phyloP scores from a whole-genome alignment of 2,329 filamentous ascomycete species.

The Camillea tinctor region DNA sequence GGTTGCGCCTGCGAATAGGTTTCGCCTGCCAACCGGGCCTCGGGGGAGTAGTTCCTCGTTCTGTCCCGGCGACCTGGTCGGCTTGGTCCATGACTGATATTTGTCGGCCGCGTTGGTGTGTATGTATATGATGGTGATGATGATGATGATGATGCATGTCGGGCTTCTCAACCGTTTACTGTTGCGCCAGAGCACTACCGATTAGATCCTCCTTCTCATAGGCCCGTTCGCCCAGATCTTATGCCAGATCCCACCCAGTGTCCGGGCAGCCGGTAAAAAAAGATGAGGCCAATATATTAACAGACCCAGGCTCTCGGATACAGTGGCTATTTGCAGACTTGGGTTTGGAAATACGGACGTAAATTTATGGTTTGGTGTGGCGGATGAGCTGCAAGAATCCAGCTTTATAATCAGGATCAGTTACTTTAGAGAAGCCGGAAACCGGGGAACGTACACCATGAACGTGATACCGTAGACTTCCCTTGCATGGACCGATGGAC shows the following conservation, averaged over 20 bases:
- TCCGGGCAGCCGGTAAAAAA: slow-evolving; percentile 21
- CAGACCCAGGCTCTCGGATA: slow-evolving; percentile 9
- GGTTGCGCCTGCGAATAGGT: slow-evolving; percentile 58
- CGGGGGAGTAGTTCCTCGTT: slow-evolving; percentile 20
- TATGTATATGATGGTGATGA: background rate
- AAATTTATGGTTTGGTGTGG: slow-evolving; percentile 24
- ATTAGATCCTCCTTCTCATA: slow-evolving; percentile 27
- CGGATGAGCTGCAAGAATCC: slow-evolving; percentile 15
- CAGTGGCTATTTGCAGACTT: slow-evolving; percentile 4
- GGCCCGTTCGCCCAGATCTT: slow-evolving; percentile 23
- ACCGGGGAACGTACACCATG: background rate
- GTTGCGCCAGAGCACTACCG: slow-evolving; percentile 19
- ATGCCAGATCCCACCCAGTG: slow-evolving; percentile 28
- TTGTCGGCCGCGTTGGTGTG: slow-evolving; percentile 2
- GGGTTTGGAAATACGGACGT: slow-evolving; percentile 24
- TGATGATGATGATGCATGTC: background rate
- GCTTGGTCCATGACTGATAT: slow-evolving; percentile 20
- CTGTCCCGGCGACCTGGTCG: slow-evolving; percentile 21
- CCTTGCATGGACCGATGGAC: slow-evolving; percentile 21
- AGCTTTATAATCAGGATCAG: slow-evolving; percentile 22
- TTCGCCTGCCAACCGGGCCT: slow-evolving; percentile 30
- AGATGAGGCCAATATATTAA: slow-evolving; percentile 22
- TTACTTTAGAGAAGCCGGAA: slow-evolving; percentile 8
- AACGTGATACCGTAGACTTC: slow-evolving; percentile 13
- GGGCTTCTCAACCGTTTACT: slow-evolving; percentile 1